A percentile compares a stretch with the other conserved stretches of the same genome.
These are phyloP conservation scores for Syzygium aromaticum DNA, from an alignment of 345 rosid genomes.

Conservation along the genomic window DNA sequence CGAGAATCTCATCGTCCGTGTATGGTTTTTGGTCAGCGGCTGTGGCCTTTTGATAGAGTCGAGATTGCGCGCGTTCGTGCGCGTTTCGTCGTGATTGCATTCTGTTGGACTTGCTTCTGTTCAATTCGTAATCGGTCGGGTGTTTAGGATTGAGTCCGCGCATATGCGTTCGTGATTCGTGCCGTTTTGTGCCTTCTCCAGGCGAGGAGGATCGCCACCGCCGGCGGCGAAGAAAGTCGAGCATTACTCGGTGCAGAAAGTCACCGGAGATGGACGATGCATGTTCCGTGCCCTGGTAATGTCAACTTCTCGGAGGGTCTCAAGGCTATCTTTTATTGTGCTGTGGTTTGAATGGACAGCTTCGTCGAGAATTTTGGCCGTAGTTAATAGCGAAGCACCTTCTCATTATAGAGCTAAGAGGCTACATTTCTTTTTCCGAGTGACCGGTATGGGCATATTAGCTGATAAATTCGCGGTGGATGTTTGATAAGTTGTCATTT, in stretches of 20 bases:
- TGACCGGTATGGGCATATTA: background rate
- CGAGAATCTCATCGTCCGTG: constrained; percentile 63
- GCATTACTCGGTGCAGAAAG: constrained; percentile 56
- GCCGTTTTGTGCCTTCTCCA: background rate
- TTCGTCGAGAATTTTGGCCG: background rate
- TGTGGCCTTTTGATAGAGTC: background rate
- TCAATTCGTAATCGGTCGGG: background rate
- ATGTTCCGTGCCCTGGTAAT: constrained; percentile 85
- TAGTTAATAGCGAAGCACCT: background rate
- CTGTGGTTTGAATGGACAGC: background rate
- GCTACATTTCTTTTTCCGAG: background rate
- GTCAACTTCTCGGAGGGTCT: too few relatives aligned
- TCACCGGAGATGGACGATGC: constrained; percentile 88
- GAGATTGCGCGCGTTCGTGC: background rate
- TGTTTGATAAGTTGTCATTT: too few relatives aligned
- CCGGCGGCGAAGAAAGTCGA: constrained; percentile 48
- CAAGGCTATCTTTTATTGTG: too few relatives aligned
- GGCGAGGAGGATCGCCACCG: constrained; percentile 13
- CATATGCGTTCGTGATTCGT: background rate
- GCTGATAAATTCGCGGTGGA: background rate
- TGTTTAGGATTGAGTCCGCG: background rate
- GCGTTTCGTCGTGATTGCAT: background rate
- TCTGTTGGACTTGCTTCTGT: background rate
- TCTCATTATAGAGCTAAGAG: background rate
- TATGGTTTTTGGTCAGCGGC: constrained; percentile 12